Evolutionary conservation across 2,329 filamentous ascomycete genomes (phyloP), one percentile per base, ranked within the genome.

Genomic region (Neocucurbitaria cava): DNA sequence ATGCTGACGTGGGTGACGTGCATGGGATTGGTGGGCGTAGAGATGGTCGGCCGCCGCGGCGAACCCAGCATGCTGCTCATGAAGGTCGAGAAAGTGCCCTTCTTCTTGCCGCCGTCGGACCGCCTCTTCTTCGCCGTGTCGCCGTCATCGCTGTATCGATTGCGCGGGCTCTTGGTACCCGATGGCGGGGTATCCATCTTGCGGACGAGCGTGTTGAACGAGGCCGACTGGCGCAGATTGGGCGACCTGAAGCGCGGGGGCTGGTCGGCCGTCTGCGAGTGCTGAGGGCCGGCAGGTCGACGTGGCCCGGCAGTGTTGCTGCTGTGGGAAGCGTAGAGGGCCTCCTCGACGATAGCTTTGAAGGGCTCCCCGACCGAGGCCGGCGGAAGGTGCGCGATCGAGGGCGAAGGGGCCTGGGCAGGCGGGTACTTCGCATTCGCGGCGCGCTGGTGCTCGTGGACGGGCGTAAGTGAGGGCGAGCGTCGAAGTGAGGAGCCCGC

Each of bases 1-100:
- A 96, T 97, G 66, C 94, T 94, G 63, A 99, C 95, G 77, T 99
- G 95, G 52, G 94, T 98, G 68, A 99, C 91, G 78, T 98, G 95
- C 56, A 98, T 92, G 44, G 95, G 95, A 70, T 99, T 98, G 77
- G 96, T 93, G 49, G 95, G 95, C 33, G 92, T 91, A n/a, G 95
- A 98, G 69, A 99, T 99, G 76, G 94, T 87, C 42, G 95, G 92
- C 62, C 92, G 91, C 77, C 93, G 91, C 48, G 91, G 92, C 31
- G 92, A 94, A 62, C 74, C 73, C 56, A 77, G 66, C 65, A 76
- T 69, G 65, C 65, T 73, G 68, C 69, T 76, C 66, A 77, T 65
- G 59, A 77, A 76, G 68, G 62, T 72, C 20, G 70, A 72, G 49
- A 77, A 77, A 61, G 73, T 69, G 61, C 71, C 68, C 70, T 77